Conservation (phyloP, 2,329 filamentous ascomycete genomes). For the Colletotrichum sp. region DNA sequence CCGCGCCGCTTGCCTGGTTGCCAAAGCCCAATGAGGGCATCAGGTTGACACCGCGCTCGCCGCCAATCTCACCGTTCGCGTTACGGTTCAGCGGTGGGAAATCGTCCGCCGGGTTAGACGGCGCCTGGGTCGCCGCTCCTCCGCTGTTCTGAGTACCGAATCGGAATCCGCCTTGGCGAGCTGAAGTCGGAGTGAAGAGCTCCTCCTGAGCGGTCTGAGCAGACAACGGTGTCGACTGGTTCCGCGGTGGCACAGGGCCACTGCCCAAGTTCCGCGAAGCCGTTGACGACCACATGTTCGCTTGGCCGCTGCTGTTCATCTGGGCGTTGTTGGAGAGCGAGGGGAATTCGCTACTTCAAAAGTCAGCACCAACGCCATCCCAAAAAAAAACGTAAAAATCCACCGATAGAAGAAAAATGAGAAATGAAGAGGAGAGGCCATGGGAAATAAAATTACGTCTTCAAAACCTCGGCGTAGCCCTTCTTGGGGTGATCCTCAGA, state of each 20-base stretch:
- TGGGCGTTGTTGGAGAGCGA: constrained; percentile 67
- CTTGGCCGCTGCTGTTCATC: constrained; percentile 50
- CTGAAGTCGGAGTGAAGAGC: constrained; percentile 47
- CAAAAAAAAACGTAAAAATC: background rate
- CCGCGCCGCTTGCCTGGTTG: constrained; percentile 43
- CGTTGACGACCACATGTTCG: constrained; percentile 60
- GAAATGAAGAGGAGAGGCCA: background rate
- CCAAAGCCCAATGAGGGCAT: constrained; percentile 62
- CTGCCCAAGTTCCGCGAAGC: constrained; percentile 51
- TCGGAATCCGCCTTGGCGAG: constrained; percentile 55
- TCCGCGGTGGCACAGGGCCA: constrained; percentile 55
- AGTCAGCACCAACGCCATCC: constrained; percentile 25
- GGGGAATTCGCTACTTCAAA: constrained; percentile 62
- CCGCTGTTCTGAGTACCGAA: constrained; percentile 51
- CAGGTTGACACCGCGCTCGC: constrained; percentile 56
- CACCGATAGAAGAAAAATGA: background rate
- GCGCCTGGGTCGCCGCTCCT: constrained; percentile 49
- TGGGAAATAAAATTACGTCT: constrained; percentile 27
- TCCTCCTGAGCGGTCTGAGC: constrained; percentile 57
- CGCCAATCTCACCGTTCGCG: constrained; percentile 61
- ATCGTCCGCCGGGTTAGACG: constrained; percentile 58
- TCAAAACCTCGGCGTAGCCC: constrained; percentile 35
- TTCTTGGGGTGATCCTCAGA: constrained; percentile 12
- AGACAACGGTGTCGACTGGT: constrained; percentile 53
- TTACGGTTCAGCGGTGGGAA: constrained; percentile 67